A percentile compares a stretch with the other conserved stretches of the same genome.
Evolutionary conservation across 495 filamentous ascomycete species (phyloP).

Genomic region (Penicillium antarcticum): DNA sequence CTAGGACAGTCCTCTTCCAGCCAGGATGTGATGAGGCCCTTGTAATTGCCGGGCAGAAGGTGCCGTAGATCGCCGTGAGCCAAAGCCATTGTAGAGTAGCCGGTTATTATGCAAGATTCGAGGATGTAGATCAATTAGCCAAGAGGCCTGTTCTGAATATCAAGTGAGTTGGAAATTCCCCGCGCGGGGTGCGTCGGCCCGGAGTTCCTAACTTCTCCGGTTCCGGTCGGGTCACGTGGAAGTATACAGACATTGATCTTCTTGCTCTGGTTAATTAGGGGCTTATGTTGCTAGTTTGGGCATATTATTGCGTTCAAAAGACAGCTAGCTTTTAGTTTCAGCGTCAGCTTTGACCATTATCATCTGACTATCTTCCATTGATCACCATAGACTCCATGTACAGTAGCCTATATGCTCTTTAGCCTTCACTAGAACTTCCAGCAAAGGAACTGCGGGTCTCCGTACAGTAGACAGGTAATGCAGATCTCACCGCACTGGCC

Average conservation of each 20-base stretch:
- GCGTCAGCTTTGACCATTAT: no score
- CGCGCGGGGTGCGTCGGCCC: slow-evolving; percentile 16
- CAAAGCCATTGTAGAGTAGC: slow-evolving; percentile 46
- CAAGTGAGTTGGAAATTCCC: background rate
- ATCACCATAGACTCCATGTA: no score
- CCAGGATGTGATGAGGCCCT: slow-evolving; percentile 76
- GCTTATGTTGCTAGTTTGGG: no score
- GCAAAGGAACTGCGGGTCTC: no score
- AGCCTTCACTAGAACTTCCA: no score
- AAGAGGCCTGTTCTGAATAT: background rate
- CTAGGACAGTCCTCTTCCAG: slow-evolving; percentile 93
- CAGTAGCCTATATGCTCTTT: no score
- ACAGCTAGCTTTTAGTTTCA: no score
- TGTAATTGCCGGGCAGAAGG: slow-evolving; percentile 82
- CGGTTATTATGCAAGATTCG: background rate
- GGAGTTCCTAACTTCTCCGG: background rate
- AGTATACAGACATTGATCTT: background rate
- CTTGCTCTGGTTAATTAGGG: no score
- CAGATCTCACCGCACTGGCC: no score
- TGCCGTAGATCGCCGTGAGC: slow-evolving; percentile 72
- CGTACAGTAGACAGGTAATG: no score
- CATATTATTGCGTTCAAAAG: no score
- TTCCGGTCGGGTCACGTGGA: background rate
- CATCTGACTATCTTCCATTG: no score
- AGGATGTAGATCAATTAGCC: slow-evolving; percentile 7